These are phyloP conservation scores for Paracorniculantispora psalliotae DNA, from an alignment of 2,329 filamentous ascomycete species.

Conservation along the genomic window DNA sequence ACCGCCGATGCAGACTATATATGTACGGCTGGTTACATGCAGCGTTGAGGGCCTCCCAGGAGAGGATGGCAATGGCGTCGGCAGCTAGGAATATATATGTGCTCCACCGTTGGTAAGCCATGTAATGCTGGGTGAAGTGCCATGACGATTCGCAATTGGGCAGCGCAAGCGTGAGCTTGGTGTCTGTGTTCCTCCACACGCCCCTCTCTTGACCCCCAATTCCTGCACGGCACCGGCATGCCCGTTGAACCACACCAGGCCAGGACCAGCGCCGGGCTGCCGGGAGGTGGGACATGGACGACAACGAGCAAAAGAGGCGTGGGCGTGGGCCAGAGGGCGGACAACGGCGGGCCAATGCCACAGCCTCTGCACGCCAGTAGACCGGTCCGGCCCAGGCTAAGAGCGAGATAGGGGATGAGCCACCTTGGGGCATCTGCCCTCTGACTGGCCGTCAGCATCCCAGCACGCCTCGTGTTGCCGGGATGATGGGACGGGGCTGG, in stretches of 20 bases:
- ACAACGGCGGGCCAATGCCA: background rate
- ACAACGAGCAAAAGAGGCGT: background rate
- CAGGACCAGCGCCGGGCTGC: conserved; percentile 6
- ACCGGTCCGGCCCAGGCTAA: background rate
- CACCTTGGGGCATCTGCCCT: background rate
- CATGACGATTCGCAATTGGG: conserved; percentile 12
- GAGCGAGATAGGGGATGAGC: conserved; percentile 2
- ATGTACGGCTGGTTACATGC: conserved; percentile 3
- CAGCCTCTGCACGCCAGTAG: background rate
- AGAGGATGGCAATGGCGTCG: background rate
- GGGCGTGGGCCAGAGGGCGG: background rate
- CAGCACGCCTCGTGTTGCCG: conserved; percentile 12
- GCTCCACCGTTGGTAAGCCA: conserved; percentile 14
- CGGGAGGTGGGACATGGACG: conserved; percentile 5
- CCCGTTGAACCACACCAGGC: background rate
- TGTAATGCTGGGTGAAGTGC: conserved; percentile 3
- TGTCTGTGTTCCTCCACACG: conserved; percentile 7
- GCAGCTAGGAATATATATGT: conserved; percentile 7
- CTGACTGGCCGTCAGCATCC: conserved; percentile 4
- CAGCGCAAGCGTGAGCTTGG: conserved; percentile 12
- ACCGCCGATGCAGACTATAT: conserved; percentile 12
- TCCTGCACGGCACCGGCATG: background rate
- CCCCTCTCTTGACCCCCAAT: conserved; percentile 1
- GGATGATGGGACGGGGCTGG: conserved; percentile 7
- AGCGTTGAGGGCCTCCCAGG: conserved; percentile 3